These are phyloP conservation scores for Gremmenia infestans DNA, from an alignment of 2,329 filamentous ascomycete genomes.

Conservation along the genomic window DNA sequence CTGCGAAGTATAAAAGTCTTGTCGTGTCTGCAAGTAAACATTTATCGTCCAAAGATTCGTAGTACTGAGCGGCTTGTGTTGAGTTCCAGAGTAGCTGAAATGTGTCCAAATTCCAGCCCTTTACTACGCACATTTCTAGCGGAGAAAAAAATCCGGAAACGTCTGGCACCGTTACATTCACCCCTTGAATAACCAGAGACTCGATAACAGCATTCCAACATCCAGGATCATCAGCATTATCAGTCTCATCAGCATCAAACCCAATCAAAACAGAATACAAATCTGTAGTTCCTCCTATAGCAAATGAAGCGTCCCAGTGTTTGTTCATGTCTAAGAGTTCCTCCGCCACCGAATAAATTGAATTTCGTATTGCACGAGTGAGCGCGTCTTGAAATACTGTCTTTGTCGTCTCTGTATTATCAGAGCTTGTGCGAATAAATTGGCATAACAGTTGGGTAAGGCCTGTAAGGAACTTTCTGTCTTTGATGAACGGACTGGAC, in stretches of 20 bases:
- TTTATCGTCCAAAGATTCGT: neutral
- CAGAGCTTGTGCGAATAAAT: neutral
- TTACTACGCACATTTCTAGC: neutral
- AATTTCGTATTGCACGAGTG: neutral
- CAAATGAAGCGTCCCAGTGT: neutral
- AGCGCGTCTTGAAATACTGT: neutral
- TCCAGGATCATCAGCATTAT: neutral
- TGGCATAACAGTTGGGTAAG: neutral
- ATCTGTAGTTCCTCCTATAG: neutral
- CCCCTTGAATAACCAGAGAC: neutral
- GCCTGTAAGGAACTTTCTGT: neutral
- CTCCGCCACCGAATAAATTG: neutral
- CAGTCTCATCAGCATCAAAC: neutral
- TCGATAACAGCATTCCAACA: neutral
- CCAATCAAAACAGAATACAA: neutral
- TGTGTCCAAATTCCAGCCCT: neutral
- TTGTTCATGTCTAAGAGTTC: neutral
- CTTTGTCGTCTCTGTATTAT: neutral
- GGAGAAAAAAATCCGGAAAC: neutral
- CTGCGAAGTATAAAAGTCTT: neutral
- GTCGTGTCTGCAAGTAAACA: neutral
- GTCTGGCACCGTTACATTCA: neutral
- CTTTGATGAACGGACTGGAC: neutral
- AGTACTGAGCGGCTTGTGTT: neutral
- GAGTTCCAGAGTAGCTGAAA: neutral